Percentiles rank a stretch among this genome's conserved stretches.
Conservation (phyloP, 2,329 filamentous ascomycete species). For the Venturia effusa region DNA sequence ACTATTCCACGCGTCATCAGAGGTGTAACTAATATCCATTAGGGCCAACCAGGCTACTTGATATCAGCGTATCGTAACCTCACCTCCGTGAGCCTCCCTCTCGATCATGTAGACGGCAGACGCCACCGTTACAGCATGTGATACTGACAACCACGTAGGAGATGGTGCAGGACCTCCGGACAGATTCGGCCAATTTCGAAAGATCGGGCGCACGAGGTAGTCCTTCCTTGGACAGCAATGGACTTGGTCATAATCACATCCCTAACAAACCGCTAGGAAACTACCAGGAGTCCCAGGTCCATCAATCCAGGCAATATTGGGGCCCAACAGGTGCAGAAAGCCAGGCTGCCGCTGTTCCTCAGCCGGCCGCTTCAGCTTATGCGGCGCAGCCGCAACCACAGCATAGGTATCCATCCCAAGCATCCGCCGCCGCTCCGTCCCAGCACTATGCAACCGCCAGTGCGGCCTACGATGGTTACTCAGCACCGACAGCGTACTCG, state of each 20-base stretch:
- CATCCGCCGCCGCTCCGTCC: not conserved
- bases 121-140: constrained; percentile 5
- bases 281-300: constrained; percentile 33
- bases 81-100: constrained; percentile 30
- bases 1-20: constrained; percentile 12
- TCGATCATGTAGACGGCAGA: not conserved
- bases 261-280: constrained; percentile 34
- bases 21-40: not conserved
- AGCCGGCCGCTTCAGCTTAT: constrained; percentile 1
- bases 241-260: constrained; percentile 30
- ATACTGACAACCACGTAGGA: constrained; percentile 21
- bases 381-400: constrained; percentile 19
- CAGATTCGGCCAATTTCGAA: constrained; percentile 36
- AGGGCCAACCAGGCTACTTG: constrained; percentile 38
- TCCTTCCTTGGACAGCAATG: constrained; percentile 24
- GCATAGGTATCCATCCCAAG: constrained; percentile 13
- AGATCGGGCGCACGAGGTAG: constrained; percentile 34
- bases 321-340: constrained; percentile 19
- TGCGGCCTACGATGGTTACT: not conserved
- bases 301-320: constrained; percentile 31
- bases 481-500: not conserved
- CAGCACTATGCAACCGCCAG: not conserved
- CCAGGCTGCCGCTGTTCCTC: not conserved
- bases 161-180: constrained; percentile 39
- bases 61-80: constrained; percentile 41